Evolutionary conservation across 345 rosid species (phyloP).

Genomic region (Eutrema yunnanense): DNA sequence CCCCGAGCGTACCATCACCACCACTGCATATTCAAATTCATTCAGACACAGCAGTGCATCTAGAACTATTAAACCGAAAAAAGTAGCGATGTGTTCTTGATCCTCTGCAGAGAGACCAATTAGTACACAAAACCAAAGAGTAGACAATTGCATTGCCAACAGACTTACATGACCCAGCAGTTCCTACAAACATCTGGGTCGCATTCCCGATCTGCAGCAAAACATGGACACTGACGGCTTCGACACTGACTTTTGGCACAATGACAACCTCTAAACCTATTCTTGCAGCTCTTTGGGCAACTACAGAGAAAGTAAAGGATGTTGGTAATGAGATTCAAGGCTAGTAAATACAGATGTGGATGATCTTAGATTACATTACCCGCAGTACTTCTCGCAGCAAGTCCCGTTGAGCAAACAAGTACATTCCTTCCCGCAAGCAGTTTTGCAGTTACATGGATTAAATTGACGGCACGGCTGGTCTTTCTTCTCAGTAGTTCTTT

Average conservation of each 20-base stretch:
- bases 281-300: constrained; percentile 95
- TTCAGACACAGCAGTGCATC: not conserved
- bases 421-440: constrained; percentile 94
- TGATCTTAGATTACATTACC: constrained; percentile 50
- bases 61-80: not conserved
- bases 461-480: constrained; percentile 99
- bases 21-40: constrained; percentile 46
- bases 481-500: constrained; percentile 81
- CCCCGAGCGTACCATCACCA: constrained; percentile 94
- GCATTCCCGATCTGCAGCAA: constrained; percentile 99
- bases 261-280: constrained; percentile 98
- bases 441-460: constrained; percentile 92
- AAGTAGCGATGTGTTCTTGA: not conserved
- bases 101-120: not conserved
- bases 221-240: constrained; percentile 99
- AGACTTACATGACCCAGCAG: constrained; percentile 95
- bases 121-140: not conserved
- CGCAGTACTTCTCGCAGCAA: constrained; percentile 99
- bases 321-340: constrained; percentile 10
- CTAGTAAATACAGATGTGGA: not conserved
- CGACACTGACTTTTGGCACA: constrained; percentile 99
- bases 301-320: constrained; percentile 34
- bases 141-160: constrained; percentile 5
- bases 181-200: constrained; percentile 99
- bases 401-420: constrained; percentile 87